Percentiles rank a stretch among this genome's conserved stretches.
Evolutionary conservation across 108 stramenopile species (phyloP).

Genomic region (Nitzschia palea): DNA sequence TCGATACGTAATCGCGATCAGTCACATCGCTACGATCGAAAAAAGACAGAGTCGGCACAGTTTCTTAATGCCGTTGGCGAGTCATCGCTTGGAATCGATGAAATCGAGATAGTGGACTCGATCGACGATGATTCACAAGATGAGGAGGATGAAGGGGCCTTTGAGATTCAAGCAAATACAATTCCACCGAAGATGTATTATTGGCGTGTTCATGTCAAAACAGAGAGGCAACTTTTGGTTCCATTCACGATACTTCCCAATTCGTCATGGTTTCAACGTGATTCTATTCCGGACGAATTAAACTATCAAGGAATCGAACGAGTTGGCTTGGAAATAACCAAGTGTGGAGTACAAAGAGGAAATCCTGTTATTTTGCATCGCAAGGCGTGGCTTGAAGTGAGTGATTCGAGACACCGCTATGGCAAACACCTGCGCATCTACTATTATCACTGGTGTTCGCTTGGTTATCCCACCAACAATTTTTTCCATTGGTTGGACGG

Average conservation of each 20-base stretch:
- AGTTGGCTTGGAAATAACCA: slow-evolving; percentile 59
- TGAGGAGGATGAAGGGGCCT: slow-evolving; percentile 32
- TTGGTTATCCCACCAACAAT: slow-evolving; percentile 66
- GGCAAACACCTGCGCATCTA: slow-evolving; percentile 86
- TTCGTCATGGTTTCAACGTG: background rate
- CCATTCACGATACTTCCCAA: background rate
- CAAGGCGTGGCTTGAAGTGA: slow-evolving; percentile 84
- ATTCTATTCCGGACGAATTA: slow-evolving; percentile 10
- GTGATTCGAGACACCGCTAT: slow-evolving; percentile 83
- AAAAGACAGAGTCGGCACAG: slow-evolving; percentile 61
- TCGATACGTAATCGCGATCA: background rate
- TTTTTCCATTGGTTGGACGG: slow-evolving; percentile 87
- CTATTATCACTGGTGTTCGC: slow-evolving; percentile 73
- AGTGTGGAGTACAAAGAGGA: slow-evolving; percentile 58
- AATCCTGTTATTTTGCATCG: slow-evolving; percentile 69
- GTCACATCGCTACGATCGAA: slow-evolving; percentile 49
- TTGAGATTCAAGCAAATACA: background rate
- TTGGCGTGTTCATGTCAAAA: background rate
- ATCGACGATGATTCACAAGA: slow-evolving; percentile 37
- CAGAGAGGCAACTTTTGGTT: background rate
- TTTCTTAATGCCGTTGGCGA: slow-evolving; percentile 83
- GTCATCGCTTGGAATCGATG: slow-evolving; percentile 25
- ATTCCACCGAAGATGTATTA: background rate
- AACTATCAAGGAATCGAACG: slow-evolving; percentile 60
- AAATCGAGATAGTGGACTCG: slow-evolving; percentile 68